These are phyloP conservation scores for Rubia occidens DNA, from an alignment of 305 asterid species.

Conservation along the genomic window DNA sequence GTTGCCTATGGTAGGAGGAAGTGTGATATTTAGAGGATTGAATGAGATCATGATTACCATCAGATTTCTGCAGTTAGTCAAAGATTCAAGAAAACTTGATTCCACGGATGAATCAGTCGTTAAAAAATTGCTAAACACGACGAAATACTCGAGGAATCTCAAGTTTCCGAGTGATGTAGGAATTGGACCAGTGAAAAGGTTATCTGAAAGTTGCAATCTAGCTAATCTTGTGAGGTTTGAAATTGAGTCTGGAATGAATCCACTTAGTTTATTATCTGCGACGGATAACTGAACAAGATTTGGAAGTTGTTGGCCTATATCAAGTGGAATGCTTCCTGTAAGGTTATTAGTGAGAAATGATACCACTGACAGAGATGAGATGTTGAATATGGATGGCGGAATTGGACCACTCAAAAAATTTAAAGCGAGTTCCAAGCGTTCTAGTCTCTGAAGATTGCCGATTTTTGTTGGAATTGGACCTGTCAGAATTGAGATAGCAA, in stretches of 20 bases:
- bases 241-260: slow-evolving; percentile 22
- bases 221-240: slow-evolving; percentile 23
- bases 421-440: too few relatives aligned
- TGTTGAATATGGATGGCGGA: too few relatives aligned
- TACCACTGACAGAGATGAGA: too few relatives aligned
- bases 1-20: slow-evolving; percentile 24
- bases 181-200: slow-evolving; percentile 26
- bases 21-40: slow-evolving; percentile 10
- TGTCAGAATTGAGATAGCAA: neutral
- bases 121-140: slow-evolving; percentile 1
- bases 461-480: too few relatives aligned
- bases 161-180: slow-evolving; percentile 27
- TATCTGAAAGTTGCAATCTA: slow-evolving; percentile 12
- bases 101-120: slow-evolving; percentile 6
- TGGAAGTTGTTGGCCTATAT: slow-evolving; percentile 7
- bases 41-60: neutral
- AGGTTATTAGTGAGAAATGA: too few relatives aligned
- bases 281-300: slow-evolving; percentile 8
- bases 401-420: too few relatives aligned
- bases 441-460: too few relatives aligned
- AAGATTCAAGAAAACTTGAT: slow-evolving; percentile 20
- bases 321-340: slow-evolving; percentile 15
- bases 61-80: slow-evolving; percentile 25
- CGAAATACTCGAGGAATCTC: slow-evolving; percentile 13
- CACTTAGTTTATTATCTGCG: slow-evolving; percentile 11